Evolutionary conservation across 306 rosid genomes (phyloP), one percentile per base, ranked within the genome.

Genomic region (Elaeagnus macrophylla): DNA sequence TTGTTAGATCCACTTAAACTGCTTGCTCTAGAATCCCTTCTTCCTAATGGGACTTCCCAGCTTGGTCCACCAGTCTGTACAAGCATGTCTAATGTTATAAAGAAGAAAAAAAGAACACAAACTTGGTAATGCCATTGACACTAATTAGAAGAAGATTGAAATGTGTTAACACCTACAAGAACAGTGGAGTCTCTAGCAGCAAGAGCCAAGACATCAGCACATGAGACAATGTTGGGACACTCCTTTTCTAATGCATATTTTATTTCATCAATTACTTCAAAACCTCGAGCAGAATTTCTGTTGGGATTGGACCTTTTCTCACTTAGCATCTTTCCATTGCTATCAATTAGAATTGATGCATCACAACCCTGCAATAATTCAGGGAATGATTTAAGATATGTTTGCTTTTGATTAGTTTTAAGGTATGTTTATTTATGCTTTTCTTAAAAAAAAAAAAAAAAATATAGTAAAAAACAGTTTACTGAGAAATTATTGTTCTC

Each of bases 121-220:
- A 25, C 32, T 25, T 25, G 32, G 32, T 25, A 3, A 25, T 25
- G 32, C 0, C 2, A 20, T 20, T 20, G 32, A 20, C 32, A 20
- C 32, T 20, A n/a, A n/a, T n/a, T n/a, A n/a, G n/a, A n/a, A n/a
- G n/a, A n/a, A n/a, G n/a, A n/a, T n/a, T n/a, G n/a, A n/a, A n/a
- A n/a, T 37, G 32, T 19, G 54, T 14, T 41, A 56, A 66, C 10
- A 71, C 83, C 62, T 57, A 91, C 96, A 32, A 82, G 71, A 56
- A 77, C 87, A 58, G 94, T 84, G 12, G 95, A 87, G 61, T 91
- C 96, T 79, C 95, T 84, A 5, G 99, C 99, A 65, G 82, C 83
- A 8, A 87, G 49, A 60, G 99, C 79, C 64, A 87, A 42, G 49
- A 91, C 75, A 62, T 91, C 99, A 62, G 99, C 99, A 71, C 99